phyloP scores from a whole-genome alignment of 83 land plant genomes.

The Picea abies region DNA sequence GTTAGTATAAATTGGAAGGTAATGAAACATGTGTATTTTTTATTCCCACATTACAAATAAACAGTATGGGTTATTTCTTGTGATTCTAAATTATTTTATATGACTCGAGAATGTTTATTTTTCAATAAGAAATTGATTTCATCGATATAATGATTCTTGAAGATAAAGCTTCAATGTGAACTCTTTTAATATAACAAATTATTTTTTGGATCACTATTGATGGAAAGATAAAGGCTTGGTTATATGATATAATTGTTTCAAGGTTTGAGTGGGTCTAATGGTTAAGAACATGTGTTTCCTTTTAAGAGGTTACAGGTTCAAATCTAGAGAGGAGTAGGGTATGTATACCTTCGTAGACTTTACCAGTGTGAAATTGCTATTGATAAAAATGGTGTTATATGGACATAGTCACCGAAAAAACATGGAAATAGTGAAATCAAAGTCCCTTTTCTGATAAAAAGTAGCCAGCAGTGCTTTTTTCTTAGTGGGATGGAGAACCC shows the following conservation, averaged over 20 bases:
- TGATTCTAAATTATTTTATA: conserved; percentile 5
- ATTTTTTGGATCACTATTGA: conserved; percentile 84
- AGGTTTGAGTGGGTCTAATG: too few species aligned
- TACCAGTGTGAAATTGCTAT: too few species aligned
- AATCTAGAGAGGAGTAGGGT: too few species aligned
- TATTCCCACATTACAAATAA: conserved; percentile 91
- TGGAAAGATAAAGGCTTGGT: conserved; percentile 94
- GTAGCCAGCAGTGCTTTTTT: too few species aligned
- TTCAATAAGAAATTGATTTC: conserved; percentile 24
- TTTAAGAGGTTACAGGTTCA: too few species aligned
- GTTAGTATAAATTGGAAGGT: conserved; percentile 79
- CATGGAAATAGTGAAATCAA: too few species aligned
- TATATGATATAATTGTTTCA: conserved; percentile 83
- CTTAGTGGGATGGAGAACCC: too few species aligned
- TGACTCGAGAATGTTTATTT: not conserved
- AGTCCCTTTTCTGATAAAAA: too few species aligned
- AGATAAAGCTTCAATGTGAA: not conserved
- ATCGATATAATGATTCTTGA: conserved; percentile 18
- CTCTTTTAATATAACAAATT: conserved; percentile 47
- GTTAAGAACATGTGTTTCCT: too few species aligned
- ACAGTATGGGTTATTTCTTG: conserved; percentile 34
- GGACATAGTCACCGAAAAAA: too few species aligned
- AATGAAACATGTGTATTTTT: conserved; percentile 88
- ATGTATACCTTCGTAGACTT: too few species aligned
- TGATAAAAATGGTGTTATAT: too few species aligned